Base-by-base conservation (phyloP, 163 green algal genomes). In the Scenedesmus sp. region DNA sequence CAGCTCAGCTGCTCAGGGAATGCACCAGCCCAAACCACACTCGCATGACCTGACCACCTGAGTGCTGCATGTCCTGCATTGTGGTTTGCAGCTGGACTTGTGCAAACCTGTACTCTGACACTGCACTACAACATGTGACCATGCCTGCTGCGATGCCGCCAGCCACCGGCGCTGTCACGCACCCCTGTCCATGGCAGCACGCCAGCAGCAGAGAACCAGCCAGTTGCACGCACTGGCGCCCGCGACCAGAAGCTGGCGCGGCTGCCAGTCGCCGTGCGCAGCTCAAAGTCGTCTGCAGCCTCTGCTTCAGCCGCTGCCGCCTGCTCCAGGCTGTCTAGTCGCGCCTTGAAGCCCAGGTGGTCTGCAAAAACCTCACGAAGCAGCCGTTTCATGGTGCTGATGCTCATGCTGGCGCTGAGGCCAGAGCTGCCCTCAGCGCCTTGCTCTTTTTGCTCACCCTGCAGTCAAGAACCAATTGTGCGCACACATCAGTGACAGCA, bases 281-380 rank as follows among this genome's bases (percentile, higher is more conserved):
- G 80, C 40, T 85, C 44, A 15, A 86, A 92, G 1, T 90, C 72
- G 49, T 92, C 89, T 20, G 53, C 89, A 37, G 89, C 83, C 72
- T 92, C 89, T 16, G 26, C 51, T 49, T 33, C 53, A 33, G 46
- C 51, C 35, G 73, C 51, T 33, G 30, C 87, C 46, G 87, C 51
- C 3, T 46, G 37, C 16, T 92, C 89, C 12, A 87, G 12, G 18
- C 10, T 33, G 26, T 72, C 83, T 15, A 92, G 73, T 37, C 89
- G 89, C 15, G 44, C 37, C 53, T 90, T 89, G 30, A 87, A 33
- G 12, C 35, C 72, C 5, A 92, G 70, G 26, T 90, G 89, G 6
- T 89, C 89, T 15, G 49, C 51, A 76, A 92, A 92, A 0, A 87
- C 40, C 73, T 92, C 89, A 16, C 89, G 72, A 42, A 92, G 53